Conservation (phyloP, 148 eudicot species). For the Linanthus parryae region DNA sequence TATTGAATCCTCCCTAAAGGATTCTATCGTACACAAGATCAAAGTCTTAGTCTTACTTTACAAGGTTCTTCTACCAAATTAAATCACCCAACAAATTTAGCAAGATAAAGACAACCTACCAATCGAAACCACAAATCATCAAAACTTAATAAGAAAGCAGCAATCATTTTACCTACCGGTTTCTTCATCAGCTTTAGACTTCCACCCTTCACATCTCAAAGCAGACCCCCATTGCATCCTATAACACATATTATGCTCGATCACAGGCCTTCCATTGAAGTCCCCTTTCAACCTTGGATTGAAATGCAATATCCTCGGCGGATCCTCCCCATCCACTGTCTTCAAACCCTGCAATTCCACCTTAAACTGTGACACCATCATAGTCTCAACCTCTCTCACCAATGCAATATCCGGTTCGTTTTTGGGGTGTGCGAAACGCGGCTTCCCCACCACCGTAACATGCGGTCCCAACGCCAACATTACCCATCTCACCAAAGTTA, state of each 20-base stretch:
- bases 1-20: too few species aligned
- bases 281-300: constrained; percentile 87
- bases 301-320: constrained; percentile 66
- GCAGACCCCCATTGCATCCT: constrained; percentile 77
- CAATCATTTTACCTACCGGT: constrained; percentile 76
- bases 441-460: constrained; percentile 69
- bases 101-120: too few species aligned
- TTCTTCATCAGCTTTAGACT: constrained; percentile 41
- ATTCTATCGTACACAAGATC: too few species aligned
- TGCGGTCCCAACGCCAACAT: constrained; percentile 70
- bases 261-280: constrained; percentile 70
- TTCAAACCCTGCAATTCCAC: constrained; percentile 60
- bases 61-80: too few species aligned
- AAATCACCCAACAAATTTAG: too few species aligned
- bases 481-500: constrained; percentile 40
- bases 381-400: constrained; percentile 22
- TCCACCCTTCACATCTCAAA: constrained; percentile 70
- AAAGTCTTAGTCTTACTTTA: too few species aligned
- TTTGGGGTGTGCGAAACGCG: constrained; percentile 46
- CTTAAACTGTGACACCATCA: constrained; percentile 74
- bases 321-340: constrained; percentile 43
- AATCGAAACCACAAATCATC: too few species aligned
- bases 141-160: too few species aligned
- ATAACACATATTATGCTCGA: constrained; percentile 78
- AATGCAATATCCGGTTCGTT: constrained; percentile 31